These are phyloP conservation scores for Cyberlindnera misumaiensis DNA, from an alignment of 805 yeast genomes.

Conservation along the genomic window DNA sequence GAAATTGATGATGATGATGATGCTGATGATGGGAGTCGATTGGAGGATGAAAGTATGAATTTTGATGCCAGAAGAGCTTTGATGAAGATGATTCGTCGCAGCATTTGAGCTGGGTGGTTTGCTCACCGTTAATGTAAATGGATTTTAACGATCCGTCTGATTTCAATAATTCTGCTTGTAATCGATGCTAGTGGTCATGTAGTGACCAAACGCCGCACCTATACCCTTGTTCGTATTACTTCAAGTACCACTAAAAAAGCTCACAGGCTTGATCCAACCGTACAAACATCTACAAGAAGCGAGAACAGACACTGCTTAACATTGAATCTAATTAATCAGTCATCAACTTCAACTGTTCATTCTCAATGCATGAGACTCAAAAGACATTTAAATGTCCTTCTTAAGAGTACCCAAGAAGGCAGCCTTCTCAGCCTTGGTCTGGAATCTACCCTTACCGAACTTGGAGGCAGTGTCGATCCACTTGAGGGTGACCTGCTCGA, in stretches of 20 bases:
- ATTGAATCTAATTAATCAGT: neutral
- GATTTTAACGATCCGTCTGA: neutral
- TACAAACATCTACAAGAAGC: no score
- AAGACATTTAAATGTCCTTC: constrained; percentile 71
- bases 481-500: constrained; percentile 93
- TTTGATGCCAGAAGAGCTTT: constrained; percentile 25
- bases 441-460: constrained; percentile 99
- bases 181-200: no score
- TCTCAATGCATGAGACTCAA: constrained; percentile 3
- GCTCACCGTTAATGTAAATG: neutral
- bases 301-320: neutral
- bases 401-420: constrained; percentile 99
- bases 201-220: no score
- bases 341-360: neutral
- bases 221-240: no score
- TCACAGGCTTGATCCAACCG: no score
- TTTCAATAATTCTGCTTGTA: no score
- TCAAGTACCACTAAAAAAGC: no score
- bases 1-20: constrained; percentile 5
- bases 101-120: constrained; percentile 8
- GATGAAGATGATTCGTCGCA: constrained; percentile 23
- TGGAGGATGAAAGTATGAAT: constrained; percentile 13
- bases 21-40: constrained; percentile 9
- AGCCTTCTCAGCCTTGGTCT: constrained; percentile 99
- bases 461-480: constrained; percentile 99